Conservation (phyloP, 192 early-diverging fungal genomes). For the Geranomyces michiganensis region DNA sequence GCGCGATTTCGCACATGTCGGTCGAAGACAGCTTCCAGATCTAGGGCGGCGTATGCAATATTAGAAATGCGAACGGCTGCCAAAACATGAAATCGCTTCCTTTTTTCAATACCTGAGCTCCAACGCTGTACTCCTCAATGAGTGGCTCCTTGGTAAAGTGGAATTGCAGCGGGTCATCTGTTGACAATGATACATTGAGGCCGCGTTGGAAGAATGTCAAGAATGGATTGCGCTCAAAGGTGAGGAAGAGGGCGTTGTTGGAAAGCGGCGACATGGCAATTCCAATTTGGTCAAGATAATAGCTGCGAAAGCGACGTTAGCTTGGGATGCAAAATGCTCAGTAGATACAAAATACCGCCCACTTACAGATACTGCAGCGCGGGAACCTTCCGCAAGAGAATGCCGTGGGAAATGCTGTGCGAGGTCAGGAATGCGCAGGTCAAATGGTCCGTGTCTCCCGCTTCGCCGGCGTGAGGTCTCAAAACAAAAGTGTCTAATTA, state of each 20-base stretch:
- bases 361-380: conserved; percentile 84
- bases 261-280: conserved; percentile 96
- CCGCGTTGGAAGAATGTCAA: conserved; percentile 90
- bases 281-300: conserved; percentile 92
- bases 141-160: conserved; percentile 96
- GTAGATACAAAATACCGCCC: too few relatives aligned
- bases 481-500: conserved; percentile 88
- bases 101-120: conserved; percentile 84
- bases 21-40: conserved; percentile 91
- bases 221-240: conserved; percentile 91
- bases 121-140: conserved; percentile 96
- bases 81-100: conserved; percentile 10
- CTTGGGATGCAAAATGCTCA: too few relatives aligned
- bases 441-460: conserved; percentile 93
- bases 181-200: conserved; percentile 89
- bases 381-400: conserved; percentile 90
- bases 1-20: conserved; percentile 94
- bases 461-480: conserved; percentile 92
- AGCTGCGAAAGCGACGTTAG: conserved; percentile 40
- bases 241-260: conserved; percentile 94
- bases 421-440: conserved; percentile 85
- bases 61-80: not conserved
- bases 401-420: conserved; percentile 89
- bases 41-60: conserved; percentile 30
- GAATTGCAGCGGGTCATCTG: conserved; percentile 95